A percentile compares a stretch with the other conserved stretches of the same genome.
Evolutionary conservation across 805 yeast species (phyloP).

Genomic region (Sugiyamaella marilandica): DNA sequence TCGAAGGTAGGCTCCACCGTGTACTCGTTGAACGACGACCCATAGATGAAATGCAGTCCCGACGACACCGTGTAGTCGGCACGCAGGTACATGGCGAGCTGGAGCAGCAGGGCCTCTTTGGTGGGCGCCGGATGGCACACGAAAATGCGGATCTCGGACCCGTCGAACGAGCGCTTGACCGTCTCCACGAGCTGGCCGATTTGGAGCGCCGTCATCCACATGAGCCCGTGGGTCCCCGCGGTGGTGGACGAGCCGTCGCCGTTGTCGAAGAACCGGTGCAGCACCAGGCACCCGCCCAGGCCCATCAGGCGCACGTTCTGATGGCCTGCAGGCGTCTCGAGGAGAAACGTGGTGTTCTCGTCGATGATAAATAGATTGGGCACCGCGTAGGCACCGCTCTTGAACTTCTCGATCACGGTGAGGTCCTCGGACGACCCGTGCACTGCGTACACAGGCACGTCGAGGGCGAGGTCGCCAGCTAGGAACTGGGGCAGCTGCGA

Average conservation of each 20-base stretch:
- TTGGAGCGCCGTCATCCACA: conserved; percentile 71
- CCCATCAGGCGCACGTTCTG: conserved; percentile 56
- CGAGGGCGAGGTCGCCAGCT: conserved; percentile 39
- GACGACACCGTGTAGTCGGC: conserved; percentile 73
- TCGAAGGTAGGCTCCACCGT: conserved; percentile 60
- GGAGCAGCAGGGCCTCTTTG: conserved; percentile 63
- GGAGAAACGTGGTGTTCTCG: conserved; percentile 45
- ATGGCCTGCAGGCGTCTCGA: conserved; percentile 40
- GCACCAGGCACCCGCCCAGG: conserved; percentile 64
- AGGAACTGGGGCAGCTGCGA: conserved; percentile 51
- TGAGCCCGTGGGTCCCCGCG: conserved; percentile 62
- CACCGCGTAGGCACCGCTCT: conserved; percentile 47
- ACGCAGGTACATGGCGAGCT: conserved; percentile 58
- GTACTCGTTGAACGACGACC: conserved; percentile 64
- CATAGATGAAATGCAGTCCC: conserved; percentile 65
- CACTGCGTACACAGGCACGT: conserved; percentile 69
- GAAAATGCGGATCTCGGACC: conserved; percentile 52
- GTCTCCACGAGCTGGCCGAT: conserved; percentile 60
- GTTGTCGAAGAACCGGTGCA: conserved; percentile 63
- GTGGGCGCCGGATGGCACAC: conserved; percentile 67
- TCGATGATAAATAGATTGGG: conserved; percentile 60
- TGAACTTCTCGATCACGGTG: conserved; percentile 56
- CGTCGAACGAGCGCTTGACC: conserved; percentile 38
- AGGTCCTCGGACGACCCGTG: conserved; percentile 76
- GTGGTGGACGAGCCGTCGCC: conserved; percentile 45